Base-by-base conservation (phyloP, 257 asterid genomes). In the Petunia axillaris region DNA sequence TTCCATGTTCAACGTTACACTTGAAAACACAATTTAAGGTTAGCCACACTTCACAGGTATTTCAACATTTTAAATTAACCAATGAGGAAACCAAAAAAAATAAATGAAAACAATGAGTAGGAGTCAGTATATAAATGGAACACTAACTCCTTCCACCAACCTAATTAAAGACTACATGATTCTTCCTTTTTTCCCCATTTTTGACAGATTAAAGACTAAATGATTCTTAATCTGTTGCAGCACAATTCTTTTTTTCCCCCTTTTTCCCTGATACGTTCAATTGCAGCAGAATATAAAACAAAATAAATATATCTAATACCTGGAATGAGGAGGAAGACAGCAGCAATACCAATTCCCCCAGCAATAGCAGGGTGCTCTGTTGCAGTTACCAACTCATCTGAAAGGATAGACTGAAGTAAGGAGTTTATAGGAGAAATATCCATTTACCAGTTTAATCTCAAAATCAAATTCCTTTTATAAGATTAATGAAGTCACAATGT, bases 301-400 rank as follows among this genome's bases (percentile, higher is more conserved):
- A 77, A 62, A 38, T 64, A 64, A 78, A 39, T 48, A 40, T 75
- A 48, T 62, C 46, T 6, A 79, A 64, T 87, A 93, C 99, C 99
- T 67, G 92, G 91, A 92, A 91, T 67, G 68, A 95, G 91, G 44
- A 95, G 88, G 83, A 95, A 88, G 77, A 85, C 87, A 38, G 90
- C 80, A 71, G 93, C 80, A 81, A 87, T 87, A 87, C 92, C 93
- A 82, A 90, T 82, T 89, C 98, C 99, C 85, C 91, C 89, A 1
- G 90, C 93, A 65, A 83, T 63, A 81, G 83, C 92, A 57, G 98
- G 97, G 48, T 91, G 89, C 78, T 95, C 93, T 83, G 88, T 90
- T 15, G 88, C 83, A 25, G 64, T 78, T 62, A 77, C 82, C 85
- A 93, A 77, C 84, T 86, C 97, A 87, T 84, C 99, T 95, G 78